phyloP scores from a whole-genome alignment of 306 rosid genomes.

The cucumber (Cucumis sativus) region Cucumber_9930_V3 NC_026660.2:380001-380500 shows the following conservation, averaged over 20 bases:
- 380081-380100: background rate
- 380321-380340: constrained; percentile 55
- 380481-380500: constrained; percentile 23
- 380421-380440: constrained; percentile 57
- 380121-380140: background rate
- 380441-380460: constrained; percentile 67
- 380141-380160: constrained; percentile 5
- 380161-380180: constrained; percentile 63
- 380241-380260: constrained; percentile 69
- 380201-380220: constrained; percentile 63
- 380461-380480: constrained; percentile 46
- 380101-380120: background rate
- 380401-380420: constrained; percentile 70
- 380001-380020: background rate
- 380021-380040: background rate
- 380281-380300: constrained; percentile 50
- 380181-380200: constrained; percentile 70
- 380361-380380: constrained; percentile 62
- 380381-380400: constrained; percentile 62
- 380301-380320: constrained; percentile 73
- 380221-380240: constrained; percentile 52
- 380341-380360: constrained; percentile 71
- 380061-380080: background rate
- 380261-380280: constrained; percentile 86
- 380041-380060: background rate